Percentiles rank a stretch among this genome's conserved stretches.
These are phyloP conservation scores for Trypanosoma theileri DNA, from an alignment of 208 protist species.

Conservation along the genomic window DNA sequence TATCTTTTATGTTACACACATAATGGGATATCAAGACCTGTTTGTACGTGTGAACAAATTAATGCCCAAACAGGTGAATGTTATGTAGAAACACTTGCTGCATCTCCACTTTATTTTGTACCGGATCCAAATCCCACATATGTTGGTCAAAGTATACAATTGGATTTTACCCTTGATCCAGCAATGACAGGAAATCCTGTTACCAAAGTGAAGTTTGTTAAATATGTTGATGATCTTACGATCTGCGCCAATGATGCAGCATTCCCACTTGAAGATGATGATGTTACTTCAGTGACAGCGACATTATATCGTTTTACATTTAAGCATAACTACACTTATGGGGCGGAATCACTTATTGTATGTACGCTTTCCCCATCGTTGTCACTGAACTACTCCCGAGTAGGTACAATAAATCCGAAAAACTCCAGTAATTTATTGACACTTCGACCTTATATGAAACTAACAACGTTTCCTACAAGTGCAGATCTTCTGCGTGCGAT, in stretches of 20 bases:
- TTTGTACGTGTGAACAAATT: constrained; percentile 88
- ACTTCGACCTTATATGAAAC: constrained; percentile 73
- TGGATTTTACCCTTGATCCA: constrained; percentile 33
- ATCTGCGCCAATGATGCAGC: constrained; percentile 47
- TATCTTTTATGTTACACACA: constrained; percentile 87
- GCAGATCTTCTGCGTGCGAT: constrained; percentile 52
- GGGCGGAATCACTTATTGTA: constrained; percentile 58
- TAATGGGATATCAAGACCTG: constrained; percentile 38
- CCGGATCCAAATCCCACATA: constrained; percentile 65
- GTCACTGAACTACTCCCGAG: constrained; percentile 20
- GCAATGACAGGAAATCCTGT: constrained; percentile 54
- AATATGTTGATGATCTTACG: constrained; percentile 51
- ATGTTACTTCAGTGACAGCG: constrained; percentile 31
- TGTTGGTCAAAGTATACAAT: constrained; percentile 77
- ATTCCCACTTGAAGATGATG: constrained; percentile 40
- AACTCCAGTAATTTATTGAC: constrained; percentile 41
- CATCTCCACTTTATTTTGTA: constrained; percentile 53
- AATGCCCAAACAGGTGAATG: constrained; percentile 63
- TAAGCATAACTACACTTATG: constrained; percentile 74
- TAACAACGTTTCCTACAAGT: constrained; percentile 56
- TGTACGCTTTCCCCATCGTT: constrained; percentile 64
- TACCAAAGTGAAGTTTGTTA: constrained; percentile 71
- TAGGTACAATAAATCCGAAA: constrained; percentile 14
- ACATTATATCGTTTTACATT: constrained; percentile 64
- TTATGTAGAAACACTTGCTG: constrained; percentile 51